Percentiles rank a stretch among this genome's conserved stretches.
phyloP scores from a whole-genome alignment of 192 early-diverging fungal genomes.

The Podila clonocystis region DNA sequence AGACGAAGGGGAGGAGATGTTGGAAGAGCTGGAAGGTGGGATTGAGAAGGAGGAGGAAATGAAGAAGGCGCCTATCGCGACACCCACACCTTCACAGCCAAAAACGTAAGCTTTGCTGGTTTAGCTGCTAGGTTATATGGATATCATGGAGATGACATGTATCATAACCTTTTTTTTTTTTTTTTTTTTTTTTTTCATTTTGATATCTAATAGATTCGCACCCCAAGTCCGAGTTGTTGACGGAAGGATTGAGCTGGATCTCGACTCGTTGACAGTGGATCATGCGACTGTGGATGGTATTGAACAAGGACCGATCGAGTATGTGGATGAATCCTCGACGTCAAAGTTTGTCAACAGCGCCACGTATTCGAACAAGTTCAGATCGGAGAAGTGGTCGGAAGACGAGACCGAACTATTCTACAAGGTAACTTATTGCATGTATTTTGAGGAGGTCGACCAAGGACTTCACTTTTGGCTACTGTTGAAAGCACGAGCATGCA shows the following conservation, averaged over 20 bases:
- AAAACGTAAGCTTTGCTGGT: constrained; percentile 31
- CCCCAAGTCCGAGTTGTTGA: constrained; percentile 48
- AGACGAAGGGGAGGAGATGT: constrained; percentile 11
- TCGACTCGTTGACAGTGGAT: constrained; percentile 43
- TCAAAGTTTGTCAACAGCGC: constrained; percentile 48
- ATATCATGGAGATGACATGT: not conserved
- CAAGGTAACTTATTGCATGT: constrained; percentile 14
- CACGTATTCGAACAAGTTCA: constrained; percentile 20
- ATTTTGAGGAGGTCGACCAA: not conserved
- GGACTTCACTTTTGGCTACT: not conserved
- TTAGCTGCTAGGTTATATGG: not conserved
- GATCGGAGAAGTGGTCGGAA: constrained; percentile 46
- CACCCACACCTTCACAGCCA: not conserved
- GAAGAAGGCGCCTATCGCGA: not conserved
- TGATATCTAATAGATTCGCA: constrained; percentile 21
- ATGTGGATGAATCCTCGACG: constrained; percentile 48
- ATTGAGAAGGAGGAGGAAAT: constrained; percentile 3
- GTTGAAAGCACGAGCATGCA: not conserved
- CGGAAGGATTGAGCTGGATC: constrained; percentile 41
- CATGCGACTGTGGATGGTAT: constrained; percentile 35
- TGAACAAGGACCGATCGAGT: constrained; percentile 35
- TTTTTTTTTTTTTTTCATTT: not conserved
- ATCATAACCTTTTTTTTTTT: not conserved
- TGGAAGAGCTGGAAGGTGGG: not conserved
- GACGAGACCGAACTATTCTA: constrained; percentile 55